Conservation (phyloP, 1,284 basidiomycete genomes). For the Cryptococcus hybrid region DNA sequence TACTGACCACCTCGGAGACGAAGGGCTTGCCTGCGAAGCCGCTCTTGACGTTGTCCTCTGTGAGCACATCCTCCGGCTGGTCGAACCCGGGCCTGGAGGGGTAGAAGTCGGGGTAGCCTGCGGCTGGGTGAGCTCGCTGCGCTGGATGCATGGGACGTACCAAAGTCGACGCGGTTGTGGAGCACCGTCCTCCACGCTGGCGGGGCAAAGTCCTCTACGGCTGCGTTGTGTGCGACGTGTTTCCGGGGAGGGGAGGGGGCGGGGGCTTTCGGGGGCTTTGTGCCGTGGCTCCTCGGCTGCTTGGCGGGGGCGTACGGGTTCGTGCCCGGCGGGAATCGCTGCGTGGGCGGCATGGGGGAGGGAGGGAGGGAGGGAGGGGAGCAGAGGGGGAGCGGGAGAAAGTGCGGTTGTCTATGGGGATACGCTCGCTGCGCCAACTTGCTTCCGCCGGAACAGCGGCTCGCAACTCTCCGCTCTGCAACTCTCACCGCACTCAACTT, state of each 20-base stretch:
- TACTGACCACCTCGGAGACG: slow-evolving; percentile 54
- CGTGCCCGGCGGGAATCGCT: slow-evolving; percentile 16
- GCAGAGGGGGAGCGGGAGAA: too few relatives aligned
- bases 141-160: slow-evolving; percentile 20
- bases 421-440: too few relatives aligned
- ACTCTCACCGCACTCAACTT: too few relatives aligned
- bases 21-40: slow-evolving; percentile 65
- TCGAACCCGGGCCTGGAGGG: slow-evolving; percentile 76
- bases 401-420: too few relatives aligned
- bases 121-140: not conserved
- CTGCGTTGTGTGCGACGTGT: slow-evolving; percentile 15
- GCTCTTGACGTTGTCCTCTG: slow-evolving; percentile 71
- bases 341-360: slow-evolving; percentile 9
- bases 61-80: slow-evolving; percentile 81
- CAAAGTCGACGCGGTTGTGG: slow-evolving; percentile 43
- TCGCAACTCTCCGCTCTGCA: too few relatives aligned
- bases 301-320: slow-evolving; percentile 15
- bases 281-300: not conserved
- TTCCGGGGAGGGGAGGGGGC: not conserved
- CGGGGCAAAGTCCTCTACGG: slow-evolving; percentile 44
- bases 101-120: slow-evolving; percentile 82
- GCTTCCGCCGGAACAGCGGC: too few relatives aligned
- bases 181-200: slow-evolving; percentile 46
- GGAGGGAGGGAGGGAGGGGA: too few relatives aligned
- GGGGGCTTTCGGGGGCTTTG: slow-evolving; percentile 1